Percentiles rank a stretch among this genome's conserved stretches.
phyloP scores from a whole-genome alignment of 2,329 filamentous ascomycete species.

The Elsinoe ampelina region DNA sequence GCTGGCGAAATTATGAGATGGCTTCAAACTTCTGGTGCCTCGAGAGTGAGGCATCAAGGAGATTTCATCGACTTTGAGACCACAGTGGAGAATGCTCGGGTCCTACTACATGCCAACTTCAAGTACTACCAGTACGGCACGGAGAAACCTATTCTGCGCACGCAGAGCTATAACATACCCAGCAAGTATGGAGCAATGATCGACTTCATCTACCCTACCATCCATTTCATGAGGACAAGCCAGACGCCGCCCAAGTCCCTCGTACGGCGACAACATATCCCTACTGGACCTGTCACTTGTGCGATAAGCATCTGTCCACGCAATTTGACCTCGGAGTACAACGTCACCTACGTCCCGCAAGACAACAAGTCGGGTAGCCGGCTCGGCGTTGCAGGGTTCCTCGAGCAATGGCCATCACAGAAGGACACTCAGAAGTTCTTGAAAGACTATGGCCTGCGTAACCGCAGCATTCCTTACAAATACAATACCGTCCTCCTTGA shows the following conservation, averaged over 20 bases:
- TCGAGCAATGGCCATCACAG: slow-evolving; percentile 22
- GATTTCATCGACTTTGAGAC: slow-evolving; percentile 7
- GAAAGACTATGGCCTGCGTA: slow-evolving; percentile 6
- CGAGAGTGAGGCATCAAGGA: background rate
- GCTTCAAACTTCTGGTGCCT: background rate
- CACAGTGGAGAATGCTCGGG: background rate
- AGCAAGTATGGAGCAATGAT: background rate
- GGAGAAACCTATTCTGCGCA: background rate
- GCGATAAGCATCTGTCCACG: slow-evolving; percentile 30
- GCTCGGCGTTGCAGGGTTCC: slow-evolving; percentile 21
- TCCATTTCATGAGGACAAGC: slow-evolving; percentile 16
- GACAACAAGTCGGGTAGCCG: slow-evolving; percentile 17
- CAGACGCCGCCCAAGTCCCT: background rate
- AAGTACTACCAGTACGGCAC: slow-evolving; percentile 1
- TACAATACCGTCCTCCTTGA: slow-evolving; percentile 20
- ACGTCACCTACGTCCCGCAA: slow-evolving; percentile 20
- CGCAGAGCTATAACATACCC: slow-evolving; percentile 1
- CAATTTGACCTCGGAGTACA: slow-evolving; percentile 18
- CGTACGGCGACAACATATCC: slow-evolving; percentile 15
- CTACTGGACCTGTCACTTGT: slow-evolving; percentile 32
- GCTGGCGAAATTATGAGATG: background rate
- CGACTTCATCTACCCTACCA: slow-evolving; percentile 9
- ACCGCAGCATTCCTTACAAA: slow-evolving; percentile 12
- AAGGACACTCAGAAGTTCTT: slow-evolving; percentile 20
- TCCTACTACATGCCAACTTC: background rate